Conservation (phyloP, 202 grass and related monocot genomes). For the Panicum virgatum region DNA sequence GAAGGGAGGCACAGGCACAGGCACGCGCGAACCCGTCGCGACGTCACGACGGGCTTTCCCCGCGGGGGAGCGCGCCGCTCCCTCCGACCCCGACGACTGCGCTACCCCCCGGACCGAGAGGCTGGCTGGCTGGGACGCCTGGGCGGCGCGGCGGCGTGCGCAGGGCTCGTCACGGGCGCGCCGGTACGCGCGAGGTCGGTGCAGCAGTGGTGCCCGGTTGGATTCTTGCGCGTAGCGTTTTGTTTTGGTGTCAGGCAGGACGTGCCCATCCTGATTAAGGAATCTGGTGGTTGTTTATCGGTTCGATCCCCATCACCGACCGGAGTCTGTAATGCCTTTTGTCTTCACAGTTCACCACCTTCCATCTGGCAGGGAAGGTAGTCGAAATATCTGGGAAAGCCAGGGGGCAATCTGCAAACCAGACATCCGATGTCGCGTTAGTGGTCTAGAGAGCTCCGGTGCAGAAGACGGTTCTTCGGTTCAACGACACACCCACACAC, state of each 20-base stretch:
- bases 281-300: slow-evolving; percentile 26
- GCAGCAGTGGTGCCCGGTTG: background rate
- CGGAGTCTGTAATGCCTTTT: background rate
- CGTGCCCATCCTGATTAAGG: background rate
- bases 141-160: slow-evolving; percentile 3
- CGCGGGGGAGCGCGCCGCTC: background rate
- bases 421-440: slow-evolving; percentile 24
- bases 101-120: background rate
- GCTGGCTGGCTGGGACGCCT: background rate
- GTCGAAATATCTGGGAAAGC: background rate
- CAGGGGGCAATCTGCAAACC: slow-evolving; percentile 46
- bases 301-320: slow-evolving; percentile 18
- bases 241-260: background rate
- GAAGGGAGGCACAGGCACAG: too few species aligned
- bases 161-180: slow-evolving; percentile 22
- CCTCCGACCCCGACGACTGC: too few species aligned
- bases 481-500: background rate
- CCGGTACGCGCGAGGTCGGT: background rate
- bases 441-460: slow-evolving; percentile 41
- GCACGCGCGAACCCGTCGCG: background rate
- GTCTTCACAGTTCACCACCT: background rate
- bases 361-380: background rate
- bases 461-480: background rate
- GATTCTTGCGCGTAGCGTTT: slow-evolving; percentile 8
- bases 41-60: background rate